phyloP scores from a whole-genome alignment of 768 basidiomycete species.

The Xerocomus potaroensis region DNA sequence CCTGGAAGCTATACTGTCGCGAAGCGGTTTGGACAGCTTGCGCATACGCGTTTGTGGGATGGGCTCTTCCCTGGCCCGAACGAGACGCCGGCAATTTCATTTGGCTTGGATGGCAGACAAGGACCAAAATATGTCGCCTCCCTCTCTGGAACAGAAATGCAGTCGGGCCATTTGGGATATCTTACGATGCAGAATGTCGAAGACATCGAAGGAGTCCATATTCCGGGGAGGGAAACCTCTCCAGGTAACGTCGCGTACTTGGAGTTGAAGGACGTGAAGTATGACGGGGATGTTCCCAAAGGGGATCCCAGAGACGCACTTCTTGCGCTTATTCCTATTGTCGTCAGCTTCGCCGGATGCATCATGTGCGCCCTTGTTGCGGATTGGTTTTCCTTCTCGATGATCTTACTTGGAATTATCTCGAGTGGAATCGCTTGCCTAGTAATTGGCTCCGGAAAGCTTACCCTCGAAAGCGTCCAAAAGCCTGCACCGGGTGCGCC shows the following conservation, averaged over 20 bases:
- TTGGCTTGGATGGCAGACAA: constrained; percentile 26
- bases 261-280: constrained; percentile 20
- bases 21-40: constrained; percentile 29
- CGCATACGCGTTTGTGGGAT: constrained; percentile 27
- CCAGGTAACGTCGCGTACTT: constrained; percentile 19
- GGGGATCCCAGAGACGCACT: constrained; percentile 4
- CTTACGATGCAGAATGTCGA: constrained; percentile 19
- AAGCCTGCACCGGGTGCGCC: constrained; percentile 24
- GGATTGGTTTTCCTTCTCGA: constrained; percentile 31
- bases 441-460: constrained; percentile 28
- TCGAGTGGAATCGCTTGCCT: constrained; percentile 29
- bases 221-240: constrained; percentile 16
- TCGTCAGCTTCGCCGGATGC: constrained; percentile 20
- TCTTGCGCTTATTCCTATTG: constrained; percentile 24
- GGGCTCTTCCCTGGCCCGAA: constrained; percentile 31
- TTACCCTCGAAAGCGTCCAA: constrained; percentile 14
- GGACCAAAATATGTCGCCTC: constrained; percentile 27
- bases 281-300: constrained; percentile 10
- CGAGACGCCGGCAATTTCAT: constrained; percentile 23
- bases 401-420: constrained; percentile 33
- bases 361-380: constrained; percentile 19
- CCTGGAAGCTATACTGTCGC: constrained; percentile 34
- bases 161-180: constrained; percentile 29
- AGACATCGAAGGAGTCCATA: neutral
- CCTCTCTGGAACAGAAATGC: constrained; percentile 28